Conservation (phyloP, 2,329 filamentous ascomycete genomes). For the Scortechinia acanthostroma region DNA sequence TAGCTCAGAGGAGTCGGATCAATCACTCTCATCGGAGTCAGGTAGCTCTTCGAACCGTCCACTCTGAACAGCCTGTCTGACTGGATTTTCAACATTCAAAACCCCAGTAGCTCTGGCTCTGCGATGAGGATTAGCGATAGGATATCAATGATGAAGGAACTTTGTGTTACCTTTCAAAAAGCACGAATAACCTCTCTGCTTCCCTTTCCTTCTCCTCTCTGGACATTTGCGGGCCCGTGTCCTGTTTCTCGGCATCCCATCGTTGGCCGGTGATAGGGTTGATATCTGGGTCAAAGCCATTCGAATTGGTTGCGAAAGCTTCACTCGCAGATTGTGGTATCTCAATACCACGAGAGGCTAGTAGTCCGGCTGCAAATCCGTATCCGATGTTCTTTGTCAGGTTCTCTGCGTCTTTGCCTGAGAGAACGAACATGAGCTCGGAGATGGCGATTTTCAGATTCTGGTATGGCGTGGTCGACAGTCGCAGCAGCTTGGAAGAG, state of each 20-base stretch:
- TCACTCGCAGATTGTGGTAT: neutral
- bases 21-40: neutral
- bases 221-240: neutral
- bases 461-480: neutral
- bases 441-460: neutral
- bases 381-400: neutral
- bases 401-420: neutral
- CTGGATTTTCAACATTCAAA: neutral
- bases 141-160: too few relatives aligned
- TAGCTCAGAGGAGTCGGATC: neutral
- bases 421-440: slow-evolving; percentile 1
- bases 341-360: neutral
- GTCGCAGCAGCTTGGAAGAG: neutral
- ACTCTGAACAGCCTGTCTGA: neutral
- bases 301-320: neutral
- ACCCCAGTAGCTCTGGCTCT: neutral
- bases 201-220: slow-evolving; percentile 1
- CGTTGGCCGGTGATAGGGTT: neutral
- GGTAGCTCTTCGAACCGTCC: neutral
- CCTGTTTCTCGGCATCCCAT: neutral
- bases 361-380: neutral
- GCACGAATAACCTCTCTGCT: neutral
- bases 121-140: neutral
- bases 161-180: slow-evolving; percentile 2
- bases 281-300: neutral